Evolutionary conservation across 2,329 filamentous ascomycete genomes (phyloP).

Genomic region (Ampelomyces quisqualis): DNA sequence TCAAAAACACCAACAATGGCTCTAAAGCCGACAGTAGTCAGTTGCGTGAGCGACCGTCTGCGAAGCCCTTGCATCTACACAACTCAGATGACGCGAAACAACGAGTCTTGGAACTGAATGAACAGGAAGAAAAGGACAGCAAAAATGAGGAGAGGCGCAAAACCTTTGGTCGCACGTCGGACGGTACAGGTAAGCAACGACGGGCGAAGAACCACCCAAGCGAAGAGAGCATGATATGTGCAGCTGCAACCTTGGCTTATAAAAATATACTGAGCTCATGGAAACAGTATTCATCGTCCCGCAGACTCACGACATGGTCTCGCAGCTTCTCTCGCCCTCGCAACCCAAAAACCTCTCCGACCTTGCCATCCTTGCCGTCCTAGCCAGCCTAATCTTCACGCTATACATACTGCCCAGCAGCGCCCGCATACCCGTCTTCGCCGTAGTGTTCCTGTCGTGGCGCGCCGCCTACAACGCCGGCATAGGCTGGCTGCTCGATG

Average conservation of each 20-base stretch:
- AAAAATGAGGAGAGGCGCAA: conserved; percentile 62
- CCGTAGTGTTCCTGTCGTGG: conserved; percentile 87
- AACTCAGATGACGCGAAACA: conserved; percentile 46
- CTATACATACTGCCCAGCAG: conserved; percentile 71
- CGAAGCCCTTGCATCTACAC: conserved; percentile 32
- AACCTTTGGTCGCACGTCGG: conserved; percentile 87
- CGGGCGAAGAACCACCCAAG: too few species aligned
- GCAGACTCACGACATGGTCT: conserved; percentile 98
- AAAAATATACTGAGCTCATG: too few species aligned
- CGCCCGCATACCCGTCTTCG: conserved; percentile 75
- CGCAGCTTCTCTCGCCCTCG: conserved; percentile 88
- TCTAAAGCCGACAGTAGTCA: conserved; percentile 31
- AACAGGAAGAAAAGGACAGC: conserved; percentile 49
- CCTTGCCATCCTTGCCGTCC: conserved; percentile 72
- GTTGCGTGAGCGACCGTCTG: conserved; percentile 32
- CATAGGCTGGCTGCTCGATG: conserved; percentile 84
- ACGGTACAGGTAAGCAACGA: conserved; percentile 88
- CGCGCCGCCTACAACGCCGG: conserved; percentile 88
- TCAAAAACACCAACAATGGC: conserved; percentile 9
- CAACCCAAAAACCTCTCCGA: conserved; percentile 96
- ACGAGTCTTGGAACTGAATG: conserved; percentile 53
- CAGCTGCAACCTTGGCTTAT: too few species aligned
- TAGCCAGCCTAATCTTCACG: conserved; percentile 71
- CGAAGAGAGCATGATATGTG: too few species aligned
- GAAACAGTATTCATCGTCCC: conserved; percentile 94